Evolutionary conservation across 78 protist species (phyloP).

Genomic region (Fonticula alba): DNA sequence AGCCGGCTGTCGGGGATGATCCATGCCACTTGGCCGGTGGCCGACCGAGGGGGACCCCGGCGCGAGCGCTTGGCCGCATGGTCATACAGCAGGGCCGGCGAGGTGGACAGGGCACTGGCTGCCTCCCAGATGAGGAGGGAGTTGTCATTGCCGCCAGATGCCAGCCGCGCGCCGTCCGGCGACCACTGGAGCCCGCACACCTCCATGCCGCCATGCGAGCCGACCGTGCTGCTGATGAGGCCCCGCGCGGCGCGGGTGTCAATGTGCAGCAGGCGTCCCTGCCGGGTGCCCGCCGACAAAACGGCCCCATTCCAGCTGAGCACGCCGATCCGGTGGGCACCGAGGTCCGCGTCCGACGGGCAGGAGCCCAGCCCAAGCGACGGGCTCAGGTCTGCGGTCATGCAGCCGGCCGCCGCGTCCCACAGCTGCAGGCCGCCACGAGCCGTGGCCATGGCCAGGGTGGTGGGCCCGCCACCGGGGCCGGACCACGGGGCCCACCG

Average conservation of each 20-base stretch:
- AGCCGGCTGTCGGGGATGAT: too few species aligned
- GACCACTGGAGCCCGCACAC: constrained; percentile 96
- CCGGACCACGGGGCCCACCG: too few species aligned
- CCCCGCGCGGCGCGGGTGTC: constrained; percentile 81
- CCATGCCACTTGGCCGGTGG: too few species aligned
- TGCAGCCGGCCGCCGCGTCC: constrained; percentile 41
- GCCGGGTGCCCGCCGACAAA: constrained; percentile 74
- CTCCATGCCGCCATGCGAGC: constrained; percentile 47
- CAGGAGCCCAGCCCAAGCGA: too few species aligned
- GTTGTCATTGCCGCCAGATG: constrained; percentile 99
- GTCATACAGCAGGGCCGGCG: constrained; percentile 22
- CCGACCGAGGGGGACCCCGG: too few species aligned
- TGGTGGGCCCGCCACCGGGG: constrained; percentile 53
- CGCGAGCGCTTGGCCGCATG: too few species aligned
- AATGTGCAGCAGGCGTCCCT: constrained; percentile 57
- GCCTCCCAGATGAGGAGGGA: constrained; percentile 77
- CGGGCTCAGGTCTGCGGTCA: too few species aligned
- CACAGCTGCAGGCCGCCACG: constrained; percentile 63
- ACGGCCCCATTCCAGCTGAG: constrained; percentile 90
- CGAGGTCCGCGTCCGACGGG: too few species aligned
- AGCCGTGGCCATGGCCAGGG: constrained; percentile 87
- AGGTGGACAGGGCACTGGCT: constrained; percentile 17
- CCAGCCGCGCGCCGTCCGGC: constrained; percentile 79
- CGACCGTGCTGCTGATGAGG: constrained; percentile 19
- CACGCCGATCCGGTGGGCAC: constrained; percentile 61